Evolutionary conservation across 2,329 filamentous ascomycete genomes (phyloP).

Genomic region (Pseudohalonectria lignicola): DNA sequence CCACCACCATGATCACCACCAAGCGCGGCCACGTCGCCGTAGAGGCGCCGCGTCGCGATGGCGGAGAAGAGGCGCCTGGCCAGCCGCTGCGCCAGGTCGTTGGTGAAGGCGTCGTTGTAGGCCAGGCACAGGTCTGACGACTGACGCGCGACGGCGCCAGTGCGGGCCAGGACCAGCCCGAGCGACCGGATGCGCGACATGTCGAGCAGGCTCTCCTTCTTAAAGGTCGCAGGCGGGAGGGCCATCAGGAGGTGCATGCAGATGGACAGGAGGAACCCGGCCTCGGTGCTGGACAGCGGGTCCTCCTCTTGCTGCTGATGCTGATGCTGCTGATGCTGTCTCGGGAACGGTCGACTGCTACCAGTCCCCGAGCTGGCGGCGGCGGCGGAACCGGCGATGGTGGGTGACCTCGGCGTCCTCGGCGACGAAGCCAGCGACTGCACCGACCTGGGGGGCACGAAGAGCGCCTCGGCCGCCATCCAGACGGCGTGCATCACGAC

Average conservation of each 20-base stretch:
- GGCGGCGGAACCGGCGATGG: constrained; percentile 9
- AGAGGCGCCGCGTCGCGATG: constrained; percentile 39
- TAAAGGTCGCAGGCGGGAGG: constrained; percentile 37
- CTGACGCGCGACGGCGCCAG: constrained; percentile 33
- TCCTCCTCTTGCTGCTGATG: no score
- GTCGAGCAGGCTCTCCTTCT: constrained; percentile 39
- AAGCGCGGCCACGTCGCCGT: constrained; percentile 28
- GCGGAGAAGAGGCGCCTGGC: constrained; percentile 48
- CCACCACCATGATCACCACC: no score
- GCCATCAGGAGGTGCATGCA: constrained; percentile 54
- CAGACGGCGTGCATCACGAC: constrained; percentile 55
- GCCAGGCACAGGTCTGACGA: constrained; percentile 40
- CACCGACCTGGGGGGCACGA: constrained; percentile 38
- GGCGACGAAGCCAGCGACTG: constrained; percentile 20
- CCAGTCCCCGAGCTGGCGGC: constrained; percentile 11
- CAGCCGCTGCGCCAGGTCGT: constrained; percentile 47
- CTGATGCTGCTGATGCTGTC: no score
- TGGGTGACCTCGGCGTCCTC: constrained; percentile 20
- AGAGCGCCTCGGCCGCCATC: constrained; percentile 47
- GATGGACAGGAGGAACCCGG: constrained; percentile 43
- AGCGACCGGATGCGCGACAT: constrained; percentile 50
- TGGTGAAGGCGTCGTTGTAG: constrained; percentile 52
- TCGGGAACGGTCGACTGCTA: no score
- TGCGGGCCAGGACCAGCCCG: constrained; percentile 36
- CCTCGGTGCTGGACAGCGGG: constrained; percentile 34